Evolutionary conservation across 2,329 filamentous ascomycete species (phyloP), one percentile per base, ranked within the genome.

Genomic region (Pyricularia sp.): DNA sequence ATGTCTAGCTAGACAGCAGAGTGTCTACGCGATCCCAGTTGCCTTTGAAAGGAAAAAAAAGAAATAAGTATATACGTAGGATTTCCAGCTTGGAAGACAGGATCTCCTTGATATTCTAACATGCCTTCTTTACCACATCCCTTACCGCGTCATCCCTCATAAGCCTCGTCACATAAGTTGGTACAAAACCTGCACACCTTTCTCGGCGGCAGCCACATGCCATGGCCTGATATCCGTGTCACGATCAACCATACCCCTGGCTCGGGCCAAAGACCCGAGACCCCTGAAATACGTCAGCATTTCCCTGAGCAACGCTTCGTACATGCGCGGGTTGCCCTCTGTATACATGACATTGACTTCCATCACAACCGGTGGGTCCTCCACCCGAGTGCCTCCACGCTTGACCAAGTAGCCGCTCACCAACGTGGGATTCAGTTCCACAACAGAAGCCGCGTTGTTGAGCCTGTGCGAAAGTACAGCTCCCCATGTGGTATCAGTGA

Each of bases 401-500:
- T 90, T 91, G 73, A 91, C 81, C 3, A 91, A 81, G 74, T 90
- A 91, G 4, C 88, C 89, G 73, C 86, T 89, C 36, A 86, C 82
- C 1, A 90, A 82, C 0, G 88, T 82, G 0, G 86, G 85, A 66
- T 82, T 84, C 55, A 85, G 77, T 63, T 88, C 86, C 5, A 84
- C 79, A 20, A 85, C 79, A 3, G 84, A 84, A 11, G 28, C 31
- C 26, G 50, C 31, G 74, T 86, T 89, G 76, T 85, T 88, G 20
- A 90, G 81, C 17, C 88, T 83, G 75, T 92, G 90, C 0, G 86
- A 84, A 61, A 92, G 83, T 20, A 95, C 81, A 5, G 91, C 85
- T 25, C 89, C 91, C 89, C 90, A 94, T 0, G 87, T 90, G 71
- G 92, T 90, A 73, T 95, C 92, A 0, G 88, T 88, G 1, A 86